phyloP scores from a whole-genome alignment of 176 grass and related monocot genomes.

The Zizania latifolia region DNA sequence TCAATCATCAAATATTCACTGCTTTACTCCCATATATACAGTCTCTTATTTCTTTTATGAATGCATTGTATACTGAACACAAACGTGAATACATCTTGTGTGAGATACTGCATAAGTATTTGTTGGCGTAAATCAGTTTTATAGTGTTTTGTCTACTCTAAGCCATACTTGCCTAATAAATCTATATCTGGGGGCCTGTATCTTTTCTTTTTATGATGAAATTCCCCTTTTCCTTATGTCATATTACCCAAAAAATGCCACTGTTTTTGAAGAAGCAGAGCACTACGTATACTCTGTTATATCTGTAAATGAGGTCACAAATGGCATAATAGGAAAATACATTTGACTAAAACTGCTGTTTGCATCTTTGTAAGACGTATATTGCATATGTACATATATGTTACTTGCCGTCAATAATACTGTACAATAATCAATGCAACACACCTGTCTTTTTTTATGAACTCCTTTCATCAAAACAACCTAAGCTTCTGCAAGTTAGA shows the following conservation, averaged over 20 bases:
- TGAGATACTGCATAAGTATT: background rate
- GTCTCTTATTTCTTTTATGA: too few relatives aligned
- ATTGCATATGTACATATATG: background rate
- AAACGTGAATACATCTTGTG: background rate
- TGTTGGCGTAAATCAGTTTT: background rate
- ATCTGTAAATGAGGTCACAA: background rate
- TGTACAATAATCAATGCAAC: background rate
- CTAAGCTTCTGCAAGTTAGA: background rate
- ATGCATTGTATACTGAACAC: too few relatives aligned
- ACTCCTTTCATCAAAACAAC: background rate
- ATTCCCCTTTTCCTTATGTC: background rate
- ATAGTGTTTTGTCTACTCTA: background rate
- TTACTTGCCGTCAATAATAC: background rate
- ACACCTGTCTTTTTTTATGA: background rate
- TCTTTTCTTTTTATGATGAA: background rate
- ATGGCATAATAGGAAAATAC: background rate
- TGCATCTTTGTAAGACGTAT: background rate
- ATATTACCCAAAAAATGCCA: background rate
- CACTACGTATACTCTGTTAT: background rate
- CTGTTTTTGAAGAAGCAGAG: background rate
- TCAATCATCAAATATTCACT: background rate
- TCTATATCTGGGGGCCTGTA: background rate
- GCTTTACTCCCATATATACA: background rate
- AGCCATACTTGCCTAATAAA: background rate
- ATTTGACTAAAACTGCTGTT: background rate